phyloP scores from a whole-genome alignment of 306 rosid species.

The Ormosia emarginata region DNA sequence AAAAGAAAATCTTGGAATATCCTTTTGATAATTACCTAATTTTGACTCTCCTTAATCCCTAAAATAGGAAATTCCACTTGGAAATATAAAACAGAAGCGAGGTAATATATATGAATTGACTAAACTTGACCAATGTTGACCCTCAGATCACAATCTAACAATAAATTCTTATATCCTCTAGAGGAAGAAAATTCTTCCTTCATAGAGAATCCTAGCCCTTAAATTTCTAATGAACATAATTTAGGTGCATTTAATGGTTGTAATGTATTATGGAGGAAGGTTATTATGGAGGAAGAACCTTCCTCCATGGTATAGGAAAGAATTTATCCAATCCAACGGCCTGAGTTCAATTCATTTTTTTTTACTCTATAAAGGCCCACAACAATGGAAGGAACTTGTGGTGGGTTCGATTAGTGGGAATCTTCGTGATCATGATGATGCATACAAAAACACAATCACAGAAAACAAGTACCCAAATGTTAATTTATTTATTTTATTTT shows the following conservation, averaged over 20 bases:
- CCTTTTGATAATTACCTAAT: constrained; percentile 44
- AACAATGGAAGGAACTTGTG: constrained; percentile 1
- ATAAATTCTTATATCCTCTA: no score
- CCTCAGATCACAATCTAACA: constrained; percentile 31
- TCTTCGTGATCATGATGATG: constrained; percentile 42
- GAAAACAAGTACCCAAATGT: constrained; percentile 23
- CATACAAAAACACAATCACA: constrained; percentile 10
- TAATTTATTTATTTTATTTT: background rate
- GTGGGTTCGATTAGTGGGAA: constrained; percentile 39
- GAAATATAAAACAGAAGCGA: background rate
- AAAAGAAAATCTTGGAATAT: constrained; percentile 47
- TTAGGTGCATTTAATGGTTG: no score
- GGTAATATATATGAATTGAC: constrained; percentile 31
- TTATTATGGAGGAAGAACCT: no score
- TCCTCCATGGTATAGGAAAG: no score
- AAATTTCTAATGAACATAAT: no score
- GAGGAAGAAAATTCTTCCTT: no score
- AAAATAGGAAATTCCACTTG: constrained; percentile 2
- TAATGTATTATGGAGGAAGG: no score
- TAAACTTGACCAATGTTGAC: constrained; percentile 49
- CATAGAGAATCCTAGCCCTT: no score
- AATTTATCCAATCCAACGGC: constrained; percentile 39
- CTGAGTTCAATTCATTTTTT: background rate
- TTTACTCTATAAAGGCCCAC: constrained; percentile 4
- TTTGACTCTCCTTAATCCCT: constrained; percentile 28